Conservation (phyloP, 2,329 filamentous ascomycete genomes). For the Colletotrichum tanaceti region DNA sequence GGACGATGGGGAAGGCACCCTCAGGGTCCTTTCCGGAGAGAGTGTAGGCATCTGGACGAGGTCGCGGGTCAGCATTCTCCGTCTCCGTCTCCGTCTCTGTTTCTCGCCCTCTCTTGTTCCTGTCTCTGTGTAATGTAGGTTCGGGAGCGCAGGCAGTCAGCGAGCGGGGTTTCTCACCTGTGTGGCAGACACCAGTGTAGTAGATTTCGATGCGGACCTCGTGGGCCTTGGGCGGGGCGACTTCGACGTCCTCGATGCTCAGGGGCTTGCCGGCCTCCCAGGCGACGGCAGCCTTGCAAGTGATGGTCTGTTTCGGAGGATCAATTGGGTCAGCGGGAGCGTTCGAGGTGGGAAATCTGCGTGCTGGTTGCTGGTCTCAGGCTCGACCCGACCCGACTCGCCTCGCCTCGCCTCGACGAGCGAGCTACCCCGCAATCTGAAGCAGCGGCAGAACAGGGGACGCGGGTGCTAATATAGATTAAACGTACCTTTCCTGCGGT, state of each 20-base stretch:
- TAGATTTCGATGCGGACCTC: conserved; percentile 97
- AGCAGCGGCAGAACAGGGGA: conserved; percentile 20
- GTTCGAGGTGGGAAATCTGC: background rate
- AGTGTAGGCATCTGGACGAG: conserved; percentile 83
- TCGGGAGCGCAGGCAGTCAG: conserved; percentile 37
- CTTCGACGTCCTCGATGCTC: conserved; percentile 91
- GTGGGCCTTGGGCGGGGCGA: conserved; percentile 86
- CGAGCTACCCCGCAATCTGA: conserved; percentile 39
- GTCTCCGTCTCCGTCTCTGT: background rate
- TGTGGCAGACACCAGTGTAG: conserved; percentile 99
- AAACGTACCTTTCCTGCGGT: conserved; percentile 42
- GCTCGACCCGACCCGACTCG: background rate
- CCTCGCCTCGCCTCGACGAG: background rate
- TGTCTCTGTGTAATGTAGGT: background rate
- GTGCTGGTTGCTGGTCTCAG: background rate
- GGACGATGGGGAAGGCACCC: conserved; percentile 88
- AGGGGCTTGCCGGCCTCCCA: conserved; percentile 96
- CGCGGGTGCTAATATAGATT: conserved; percentile 3
- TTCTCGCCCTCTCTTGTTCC: conserved; percentile 1
- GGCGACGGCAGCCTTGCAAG: conserved; percentile 96
- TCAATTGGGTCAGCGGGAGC: conserved; percentile 30
- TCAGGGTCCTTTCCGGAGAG: conserved; percentile 97
- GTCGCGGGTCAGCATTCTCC: background rate
- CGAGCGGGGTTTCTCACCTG: conserved; percentile 66
- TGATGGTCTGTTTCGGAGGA: conserved; percentile 76